phyloP scores from a whole-genome alignment of 306 rosid species.

The Prunus mume region DNA sequence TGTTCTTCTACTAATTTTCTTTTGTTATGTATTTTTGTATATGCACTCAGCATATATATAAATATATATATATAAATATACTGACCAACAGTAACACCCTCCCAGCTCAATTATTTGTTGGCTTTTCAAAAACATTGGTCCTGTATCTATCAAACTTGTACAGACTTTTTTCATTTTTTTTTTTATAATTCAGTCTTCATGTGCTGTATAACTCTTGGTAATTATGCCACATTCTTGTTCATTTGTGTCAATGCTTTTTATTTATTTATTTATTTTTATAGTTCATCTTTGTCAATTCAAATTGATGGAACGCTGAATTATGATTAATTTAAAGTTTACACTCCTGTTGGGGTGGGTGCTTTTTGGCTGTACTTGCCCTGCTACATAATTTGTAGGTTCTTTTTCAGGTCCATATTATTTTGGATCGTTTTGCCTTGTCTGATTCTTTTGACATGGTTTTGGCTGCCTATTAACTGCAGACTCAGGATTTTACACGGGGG shows the following conservation, averaged over 20 bases:
- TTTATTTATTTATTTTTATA: not conserved
- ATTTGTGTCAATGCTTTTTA: not conserved
- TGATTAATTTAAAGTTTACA: too few species aligned
- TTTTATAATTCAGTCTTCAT: conserved; percentile 7
- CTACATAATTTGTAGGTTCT: too few species aligned
- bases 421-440: too few species aligned
- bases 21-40: conserved; percentile 43
- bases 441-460: too few species aligned
- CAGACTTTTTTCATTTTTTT: conserved; percentile 39
- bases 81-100: conserved; percentile 31
- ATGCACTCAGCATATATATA: conserved; percentile 44
- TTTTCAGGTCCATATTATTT: not conserved
- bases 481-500: too few species aligned
- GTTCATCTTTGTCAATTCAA: not conserved
- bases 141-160: conserved; percentile 70
- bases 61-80: not conserved
- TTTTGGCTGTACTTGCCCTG: too few species aligned
- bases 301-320: conserved; percentile 1
- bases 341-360: too few species aligned
- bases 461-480: too few species aligned
- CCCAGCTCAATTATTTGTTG: conserved; percentile 61
- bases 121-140: conserved; percentile 43
- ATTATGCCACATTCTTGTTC: not conserved
- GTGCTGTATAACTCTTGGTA: conserved; percentile 21
- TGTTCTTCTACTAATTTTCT: conserved; percentile 30